A percentile compares a stretch with the other conserved stretches of the same genome.
phyloP scores from a whole-genome alignment of 371 early-diverging fungal genomes.

The Aphelidium insulamus region DNA sequence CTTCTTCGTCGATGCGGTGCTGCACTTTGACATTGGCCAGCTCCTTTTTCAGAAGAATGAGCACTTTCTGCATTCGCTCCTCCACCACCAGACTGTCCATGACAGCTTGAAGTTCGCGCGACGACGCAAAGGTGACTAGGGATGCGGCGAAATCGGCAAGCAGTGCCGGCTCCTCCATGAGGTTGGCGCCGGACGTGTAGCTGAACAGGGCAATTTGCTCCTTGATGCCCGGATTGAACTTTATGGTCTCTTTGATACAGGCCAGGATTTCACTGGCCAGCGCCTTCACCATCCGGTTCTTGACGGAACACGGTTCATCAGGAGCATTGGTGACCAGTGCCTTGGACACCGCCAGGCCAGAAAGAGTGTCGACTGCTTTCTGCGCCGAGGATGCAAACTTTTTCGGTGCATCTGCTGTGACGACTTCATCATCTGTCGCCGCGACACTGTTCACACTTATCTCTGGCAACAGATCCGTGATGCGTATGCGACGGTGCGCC shows the following conservation, averaged over 20 bases:
- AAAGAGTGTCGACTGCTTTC: not conserved
- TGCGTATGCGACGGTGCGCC: constrained; percentile 74
- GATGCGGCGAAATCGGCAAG: constrained; percentile 93
- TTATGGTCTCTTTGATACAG: constrained; percentile 82
- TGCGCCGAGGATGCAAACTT: not conserved
- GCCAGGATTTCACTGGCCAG: constrained; percentile 87
- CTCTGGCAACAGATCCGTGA: constrained; percentile 35
- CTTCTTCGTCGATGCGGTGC: constrained; percentile 83
- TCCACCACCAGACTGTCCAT: constrained; percentile 67
- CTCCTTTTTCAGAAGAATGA: constrained; percentile 85
- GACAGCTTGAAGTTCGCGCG: constrained; percentile 75
- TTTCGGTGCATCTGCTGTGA: too few species aligned
- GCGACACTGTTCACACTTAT: too few species aligned
- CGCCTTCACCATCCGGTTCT: constrained; percentile 67
- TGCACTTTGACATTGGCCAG: constrained; percentile 86
- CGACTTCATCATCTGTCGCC: too few species aligned
- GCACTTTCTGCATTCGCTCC: constrained; percentile 71
- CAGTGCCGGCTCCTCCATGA: constrained; percentile 80
- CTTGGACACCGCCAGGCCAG: constrained; percentile 59
- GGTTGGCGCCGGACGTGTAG: constrained; percentile 79
- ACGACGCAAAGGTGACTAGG: constrained; percentile 70
- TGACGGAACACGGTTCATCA: constrained; percentile 60
- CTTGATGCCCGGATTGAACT: constrained; percentile 74
- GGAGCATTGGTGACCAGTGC: constrained; percentile 61
- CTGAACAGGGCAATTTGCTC: constrained; percentile 91